These are phyloP conservation scores for Penicillium brasilianum DNA, from an alignment of 2,329 filamentous ascomycete species.

Conservation along the genomic window DNA sequence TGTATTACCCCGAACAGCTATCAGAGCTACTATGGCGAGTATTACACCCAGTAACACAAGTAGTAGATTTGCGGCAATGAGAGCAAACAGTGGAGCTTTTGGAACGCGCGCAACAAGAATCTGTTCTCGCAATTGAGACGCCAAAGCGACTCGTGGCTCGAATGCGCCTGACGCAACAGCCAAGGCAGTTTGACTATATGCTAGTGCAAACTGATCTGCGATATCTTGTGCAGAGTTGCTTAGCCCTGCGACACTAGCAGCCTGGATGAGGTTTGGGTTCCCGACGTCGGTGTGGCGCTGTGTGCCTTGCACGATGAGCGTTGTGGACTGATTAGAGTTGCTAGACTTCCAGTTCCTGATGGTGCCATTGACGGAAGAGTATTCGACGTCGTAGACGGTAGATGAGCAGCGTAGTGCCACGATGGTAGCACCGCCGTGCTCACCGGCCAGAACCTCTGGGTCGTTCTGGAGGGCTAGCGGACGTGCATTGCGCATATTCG, in stretches of 20 bases:
- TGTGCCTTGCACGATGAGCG: constrained; percentile 1
- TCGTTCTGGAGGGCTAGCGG: neutral
- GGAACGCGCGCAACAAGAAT: constrained; percentile 2
- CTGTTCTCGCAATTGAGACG: neutral
- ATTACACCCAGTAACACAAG: neutral
- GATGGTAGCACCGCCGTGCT: neutral
- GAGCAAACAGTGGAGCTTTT: neutral
- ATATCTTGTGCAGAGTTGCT: neutral
- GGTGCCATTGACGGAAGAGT: neutral
- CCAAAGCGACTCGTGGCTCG: neutral
- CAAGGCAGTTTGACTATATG: constrained; percentile 4
- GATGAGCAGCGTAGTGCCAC: neutral
- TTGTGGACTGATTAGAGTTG: neutral
- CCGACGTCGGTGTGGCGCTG: neutral
- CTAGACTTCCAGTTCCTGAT: neutral
- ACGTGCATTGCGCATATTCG: constrained; percentile 6
- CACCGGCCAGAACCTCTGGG: constrained; percentile 2
- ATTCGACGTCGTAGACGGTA: neutral
- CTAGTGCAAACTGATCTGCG: constrained; percentile 1
- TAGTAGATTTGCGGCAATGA: neutral
- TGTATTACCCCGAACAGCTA: neutral
- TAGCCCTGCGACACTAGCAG: neutral
- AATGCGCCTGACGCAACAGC: neutral
- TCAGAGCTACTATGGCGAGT: neutral
- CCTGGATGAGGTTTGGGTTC: neutral